Evolutionary conservation across 768 basidiomycete species (phyloP).

Genomic region (Candolleomyces eurysporus): DNA sequence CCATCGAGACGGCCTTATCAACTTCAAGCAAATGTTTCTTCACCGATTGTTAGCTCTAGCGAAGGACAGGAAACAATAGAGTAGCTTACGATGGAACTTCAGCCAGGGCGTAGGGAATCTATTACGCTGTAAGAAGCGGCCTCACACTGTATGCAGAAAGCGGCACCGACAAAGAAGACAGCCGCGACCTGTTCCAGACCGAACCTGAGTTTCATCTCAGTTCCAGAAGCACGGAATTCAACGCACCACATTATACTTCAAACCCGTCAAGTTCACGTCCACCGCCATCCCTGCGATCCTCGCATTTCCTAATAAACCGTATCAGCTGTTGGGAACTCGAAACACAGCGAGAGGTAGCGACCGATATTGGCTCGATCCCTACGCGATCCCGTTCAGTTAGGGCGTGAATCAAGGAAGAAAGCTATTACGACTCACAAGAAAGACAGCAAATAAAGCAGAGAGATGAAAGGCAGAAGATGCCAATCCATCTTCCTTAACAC

Average conservation of each 20-base stretch:
- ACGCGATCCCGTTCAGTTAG: not conserved
- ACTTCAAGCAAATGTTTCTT: slow-evolving; percentile 32
- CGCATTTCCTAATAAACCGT: slow-evolving; percentile 23
- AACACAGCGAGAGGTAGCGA: not conserved
- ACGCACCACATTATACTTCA: slow-evolving; percentile 35
- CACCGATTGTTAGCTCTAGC: not conserved
- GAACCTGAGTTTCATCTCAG: not conserved
- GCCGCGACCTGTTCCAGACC: slow-evolving; percentile 24
- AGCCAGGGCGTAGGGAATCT: slow-evolving; percentile 33
- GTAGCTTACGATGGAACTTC: slow-evolving; percentile 32
- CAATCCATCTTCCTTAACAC: slow-evolving; percentile 42
- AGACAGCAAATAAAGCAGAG: slow-evolving; percentile 42
- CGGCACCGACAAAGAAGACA: slow-evolving; percentile 29
- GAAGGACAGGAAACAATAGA: not conserved
- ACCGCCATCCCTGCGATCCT: slow-evolving; percentile 31
- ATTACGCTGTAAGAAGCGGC: not conserved
- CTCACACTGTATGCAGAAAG: not conserved
- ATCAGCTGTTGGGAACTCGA: not conserved
- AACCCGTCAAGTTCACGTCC: slow-evolving; percentile 26
- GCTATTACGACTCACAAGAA: slow-evolving; percentile 36
- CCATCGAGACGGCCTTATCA: slow-evolving; percentile 29
- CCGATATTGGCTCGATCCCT: slow-evolving; percentile 38
- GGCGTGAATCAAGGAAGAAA: not conserved
- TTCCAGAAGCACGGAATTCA: not conserved
- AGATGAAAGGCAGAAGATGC: slow-evolving; percentile 44